Evolutionary conservation across 2,329 filamentous ascomycete genomes (phyloP), one percentile per base, ranked within the genome.

Genomic region (Fusarium papillatum): DNA sequence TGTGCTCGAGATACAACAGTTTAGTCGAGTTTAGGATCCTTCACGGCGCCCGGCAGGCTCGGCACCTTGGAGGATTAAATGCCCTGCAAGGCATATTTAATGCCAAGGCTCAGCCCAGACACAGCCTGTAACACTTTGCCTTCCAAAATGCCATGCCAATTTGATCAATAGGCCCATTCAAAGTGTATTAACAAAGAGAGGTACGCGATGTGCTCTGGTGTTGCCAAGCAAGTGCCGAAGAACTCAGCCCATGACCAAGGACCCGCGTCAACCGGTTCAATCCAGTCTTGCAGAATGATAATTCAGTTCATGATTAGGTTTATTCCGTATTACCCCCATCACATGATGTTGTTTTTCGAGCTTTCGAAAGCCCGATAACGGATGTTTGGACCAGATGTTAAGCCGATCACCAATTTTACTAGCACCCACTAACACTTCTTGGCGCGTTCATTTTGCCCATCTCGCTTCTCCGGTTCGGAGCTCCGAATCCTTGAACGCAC

Each of bases 351-450:
- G n/a, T 6, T 39, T 26, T 59, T 34, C 29, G 0, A 22, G 2
- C 7, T 16, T 55, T n/a, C 19, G 1, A 22, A 4, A 29, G 4
- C 13, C 13, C 7, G 26, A 48, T 64, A 31, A 7, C 31, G 22
- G 39, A 9, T 34, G 11, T 24, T 19, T 2, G 2, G 16, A 5
- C 16, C 7, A 16, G 6, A 8, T 72, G 74, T 74, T 76, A 76
- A 48, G 43, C 14, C 22, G 7, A 1, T 16, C 63, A 60, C 74
- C 53, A 59, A 46, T 60, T 48, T 55, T 68, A 3, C 0, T 16
- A 48, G 55, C 8, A 7, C 5, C 0, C 16, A 41, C 50, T 75
- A 76, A 68, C 74, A 75, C 5, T n/a, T 46, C 63, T 60, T 60
- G 66, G 63, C 55, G 24, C 36, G 65, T 39, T 38, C 67, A 63